A percentile compares a stretch with the other conserved stretches of the same genome.
phyloP scores from a whole-genome alignment of 148 eudicot genomes.

The Camellia lanceoleosa region DNA sequence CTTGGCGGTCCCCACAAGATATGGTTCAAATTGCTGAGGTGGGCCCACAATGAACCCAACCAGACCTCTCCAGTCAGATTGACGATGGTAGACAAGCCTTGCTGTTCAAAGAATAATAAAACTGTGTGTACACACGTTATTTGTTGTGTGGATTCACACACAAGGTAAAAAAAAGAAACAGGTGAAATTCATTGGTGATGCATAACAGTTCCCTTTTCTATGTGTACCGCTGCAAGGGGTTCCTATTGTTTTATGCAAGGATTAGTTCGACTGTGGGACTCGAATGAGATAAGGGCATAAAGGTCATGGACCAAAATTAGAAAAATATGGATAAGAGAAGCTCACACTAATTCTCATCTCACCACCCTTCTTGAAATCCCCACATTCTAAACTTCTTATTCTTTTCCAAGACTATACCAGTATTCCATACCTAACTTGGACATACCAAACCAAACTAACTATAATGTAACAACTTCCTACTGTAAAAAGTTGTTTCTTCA shows the following conservation, averaged over 20 bases:
- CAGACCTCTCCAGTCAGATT: no score
- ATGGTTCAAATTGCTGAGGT: no score
- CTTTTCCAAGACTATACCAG: not conserved
- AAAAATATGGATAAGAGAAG: not conserved
- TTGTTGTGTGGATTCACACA: no score
- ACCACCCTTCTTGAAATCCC: not conserved
- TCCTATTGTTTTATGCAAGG: not conserved
- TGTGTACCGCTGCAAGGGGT: not conserved
- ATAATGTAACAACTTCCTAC: not conserved
- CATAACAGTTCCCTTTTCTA: no score
- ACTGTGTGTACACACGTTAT: no score
- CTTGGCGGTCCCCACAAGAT: no score
- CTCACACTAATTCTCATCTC: not conserved
- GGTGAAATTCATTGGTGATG: no score
- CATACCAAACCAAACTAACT: not conserved
- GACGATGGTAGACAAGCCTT: no score
- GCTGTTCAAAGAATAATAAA: no score
- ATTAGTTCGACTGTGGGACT: not conserved
- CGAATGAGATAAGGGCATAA: not conserved
- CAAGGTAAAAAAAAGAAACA: no score
- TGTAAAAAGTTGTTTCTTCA: not conserved
- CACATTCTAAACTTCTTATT: slow-evolving; percentile 6
- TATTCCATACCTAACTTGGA: not conserved
- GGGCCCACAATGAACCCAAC: no score
- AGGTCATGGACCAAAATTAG: not conserved